Evolutionary conservation across 352 stramenopile genomes (phyloP).

Genomic region (Phytophthora rubi): DNA sequence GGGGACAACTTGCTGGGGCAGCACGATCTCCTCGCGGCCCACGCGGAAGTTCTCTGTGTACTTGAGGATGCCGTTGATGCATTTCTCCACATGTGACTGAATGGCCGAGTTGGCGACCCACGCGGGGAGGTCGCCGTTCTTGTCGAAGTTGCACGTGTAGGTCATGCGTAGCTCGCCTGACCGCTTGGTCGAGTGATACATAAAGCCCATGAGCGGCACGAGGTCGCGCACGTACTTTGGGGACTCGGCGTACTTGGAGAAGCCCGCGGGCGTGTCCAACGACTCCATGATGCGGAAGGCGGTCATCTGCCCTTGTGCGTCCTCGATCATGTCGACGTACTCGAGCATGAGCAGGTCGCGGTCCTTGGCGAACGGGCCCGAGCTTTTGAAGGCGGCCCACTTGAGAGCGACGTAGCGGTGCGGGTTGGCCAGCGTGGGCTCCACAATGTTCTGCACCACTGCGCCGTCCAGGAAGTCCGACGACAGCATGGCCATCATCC

Average conservation of each 20-base stretch:
- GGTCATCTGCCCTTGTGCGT: constrained; percentile 84
- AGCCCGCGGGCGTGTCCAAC: constrained; percentile 64
- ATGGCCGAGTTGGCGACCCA: constrained; percentile 87
- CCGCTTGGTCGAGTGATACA: constrained; percentile 88
- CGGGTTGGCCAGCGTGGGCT: constrained; percentile 64
- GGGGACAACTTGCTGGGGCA: constrained; percentile 76
- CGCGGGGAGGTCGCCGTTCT: constrained; percentile 81
- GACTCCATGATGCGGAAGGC: constrained; percentile 88
- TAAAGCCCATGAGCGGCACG: constrained; percentile 85
- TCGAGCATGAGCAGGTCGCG: constrained; percentile 86
- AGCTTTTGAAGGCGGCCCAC: constrained; percentile 89
- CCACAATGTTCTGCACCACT: constrained; percentile 83
- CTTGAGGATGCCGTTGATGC: constrained; percentile 85
- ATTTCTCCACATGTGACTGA: constrained; percentile 89
- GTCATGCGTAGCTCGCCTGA: constrained; percentile 82
- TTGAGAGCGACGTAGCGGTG: constrained; percentile 86
- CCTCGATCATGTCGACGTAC: constrained; percentile 91
- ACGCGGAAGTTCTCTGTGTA: constrained; percentile 86
- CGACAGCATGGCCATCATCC: constrained; percentile 86
- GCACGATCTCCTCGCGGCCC: constrained; percentile 73
- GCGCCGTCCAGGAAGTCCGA: constrained; percentile 86
- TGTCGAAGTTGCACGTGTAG: constrained; percentile 90
- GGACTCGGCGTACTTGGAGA: constrained; percentile 63
- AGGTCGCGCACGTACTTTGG: constrained; percentile 73
- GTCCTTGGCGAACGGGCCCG: constrained; percentile 77